These are phyloP conservation scores for Moniliophthora roreri DNA, from an alignment of 1,284 basidiomycete species.

Conservation along the genomic window DNA sequence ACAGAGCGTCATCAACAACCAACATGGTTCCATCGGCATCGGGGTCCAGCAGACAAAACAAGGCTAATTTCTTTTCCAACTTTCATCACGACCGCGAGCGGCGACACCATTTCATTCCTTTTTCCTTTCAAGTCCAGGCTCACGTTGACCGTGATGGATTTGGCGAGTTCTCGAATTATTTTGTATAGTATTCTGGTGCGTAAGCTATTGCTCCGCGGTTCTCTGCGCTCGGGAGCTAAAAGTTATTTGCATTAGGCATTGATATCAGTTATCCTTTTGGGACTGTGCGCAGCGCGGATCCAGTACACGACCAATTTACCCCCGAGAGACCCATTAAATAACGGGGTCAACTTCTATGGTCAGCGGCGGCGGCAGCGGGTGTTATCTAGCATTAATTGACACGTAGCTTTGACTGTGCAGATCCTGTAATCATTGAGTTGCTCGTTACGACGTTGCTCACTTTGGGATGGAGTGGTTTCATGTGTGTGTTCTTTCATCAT, in stretches of 20 bases:
- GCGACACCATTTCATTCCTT: neutral
- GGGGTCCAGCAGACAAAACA: too few species aligned
- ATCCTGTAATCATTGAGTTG: slow-evolving; percentile 19
- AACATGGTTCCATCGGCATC: too few species aligned
- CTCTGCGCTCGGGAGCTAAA: neutral
- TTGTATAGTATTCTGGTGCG: slow-evolving; percentile 7
- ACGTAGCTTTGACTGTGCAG: slow-evolving; percentile 4
- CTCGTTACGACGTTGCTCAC: slow-evolving; percentile 8
- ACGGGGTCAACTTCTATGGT: slow-evolving; percentile 7
- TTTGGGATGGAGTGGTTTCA: slow-evolving; percentile 3
- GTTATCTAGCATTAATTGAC: too few species aligned
- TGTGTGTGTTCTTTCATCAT: neutral
- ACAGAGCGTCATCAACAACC: too few species aligned
- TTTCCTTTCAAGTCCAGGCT: neutral
- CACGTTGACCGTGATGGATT: slow-evolving; percentile 1
- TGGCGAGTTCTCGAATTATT: slow-evolving; percentile 1
- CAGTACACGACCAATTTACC: slow-evolving; percentile 18
- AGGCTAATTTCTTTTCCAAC: neutral
- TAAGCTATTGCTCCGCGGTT: neutral
- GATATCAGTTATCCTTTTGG: neutral
- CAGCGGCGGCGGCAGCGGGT: neutral
- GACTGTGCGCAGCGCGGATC: slow-evolving; percentile 9
- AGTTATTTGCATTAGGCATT: neutral
- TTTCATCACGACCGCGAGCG: neutral
- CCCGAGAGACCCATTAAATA: slow-evolving; percentile 20